phyloP scores from a whole-genome alignment of 1,284 basidiomycete genomes.

The Cutaneotrichosporon dermatis region DNA sequence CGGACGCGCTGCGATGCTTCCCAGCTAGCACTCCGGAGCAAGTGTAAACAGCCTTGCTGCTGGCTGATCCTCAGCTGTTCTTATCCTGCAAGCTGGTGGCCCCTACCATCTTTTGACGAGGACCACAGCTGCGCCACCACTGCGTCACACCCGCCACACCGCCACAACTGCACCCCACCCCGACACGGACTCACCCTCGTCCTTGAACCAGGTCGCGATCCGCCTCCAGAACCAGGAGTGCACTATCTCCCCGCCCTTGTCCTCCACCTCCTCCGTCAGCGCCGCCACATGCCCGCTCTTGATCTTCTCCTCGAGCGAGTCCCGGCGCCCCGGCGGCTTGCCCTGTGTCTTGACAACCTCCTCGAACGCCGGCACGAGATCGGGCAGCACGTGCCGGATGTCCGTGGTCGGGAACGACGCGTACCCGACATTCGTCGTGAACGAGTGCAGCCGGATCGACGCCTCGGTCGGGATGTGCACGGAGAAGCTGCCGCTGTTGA shows the following conservation, averaged over 20 bases:
- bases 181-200: slow-evolving; percentile 51
- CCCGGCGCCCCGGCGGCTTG: slow-evolving; percentile 13
- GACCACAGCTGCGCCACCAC: not conserved
- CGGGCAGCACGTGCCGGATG: slow-evolving; percentile 51
- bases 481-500: slow-evolving; percentile 63
- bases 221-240: slow-evolving; percentile 85
- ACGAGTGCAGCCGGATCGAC: slow-evolving; percentile 71
- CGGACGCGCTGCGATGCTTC: too few species aligned
- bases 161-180: not conserved
- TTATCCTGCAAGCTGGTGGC: too few species aligned
- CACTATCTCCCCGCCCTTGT: slow-evolving; percentile 52
- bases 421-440: slow-evolving; percentile 61
- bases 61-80: too few species aligned
- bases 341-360: slow-evolving; percentile 26
- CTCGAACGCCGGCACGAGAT: slow-evolving; percentile 44
- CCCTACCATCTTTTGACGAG: too few species aligned
- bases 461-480: slow-evolving; percentile 56
- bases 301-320: slow-evolving; percentile 33
- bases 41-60: too few species aligned
- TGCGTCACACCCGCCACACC: too few species aligned
- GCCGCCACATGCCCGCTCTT: slow-evolving; percentile 24
- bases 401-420: slow-evolving; percentile 52
- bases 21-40: too few species aligned
- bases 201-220: slow-evolving; percentile 69
- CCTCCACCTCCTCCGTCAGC: slow-evolving; percentile 6